Evolutionary conservation across 495 filamentous ascomycete genomes (phyloP), one percentile per base, ranked within the genome.

Genomic region (Neurospora sp.): DNA sequence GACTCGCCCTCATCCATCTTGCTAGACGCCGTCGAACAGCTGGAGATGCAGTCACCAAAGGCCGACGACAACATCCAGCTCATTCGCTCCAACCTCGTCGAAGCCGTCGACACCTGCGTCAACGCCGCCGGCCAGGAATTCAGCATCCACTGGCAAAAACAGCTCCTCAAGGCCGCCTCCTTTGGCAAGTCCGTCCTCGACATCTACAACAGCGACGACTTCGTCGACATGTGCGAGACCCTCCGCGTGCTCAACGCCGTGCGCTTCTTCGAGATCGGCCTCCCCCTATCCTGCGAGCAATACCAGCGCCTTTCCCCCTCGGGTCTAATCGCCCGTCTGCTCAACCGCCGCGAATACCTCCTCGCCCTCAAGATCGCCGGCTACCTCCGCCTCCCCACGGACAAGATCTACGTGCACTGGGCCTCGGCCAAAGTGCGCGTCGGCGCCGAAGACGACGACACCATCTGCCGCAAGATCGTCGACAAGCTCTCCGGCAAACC

Each of bases 121-220:
- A 91, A 90, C 79, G 96, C 96, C 68, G 94, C 96, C 3, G 96
- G 94, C 11, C 89, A 97, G 78, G 96, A 99, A 79, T 97, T 93
- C 78, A 92, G 89, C 74, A 84, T 90, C 3, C 89, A 94, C 76
- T 96, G 94, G 93, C 96, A 99, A 79, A 99, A 98, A 76, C 91
- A 96, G 74, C 84, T 99, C 5, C 86, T 99, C 18, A 97, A 96
- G 79, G 96, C 96, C 5, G 96, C 96, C 0, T 97, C 94, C 0
- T 97, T 97, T 80, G 96, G 96, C 14, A 99, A 99, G 80, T 98
- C 96, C 0, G 95, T 98, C 0, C 87, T 98, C 3, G 96, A 97
- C 75, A 89, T 98, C 39, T 99, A 98, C 82, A 96, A 92, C 81
- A 96, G 93, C 78, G 96, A 99, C 75, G 95, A 98, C 72, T 99